phyloP scores from a whole-genome alignment of 1,139 yeast genomes.

The Petasospora fabianii region DNA sequence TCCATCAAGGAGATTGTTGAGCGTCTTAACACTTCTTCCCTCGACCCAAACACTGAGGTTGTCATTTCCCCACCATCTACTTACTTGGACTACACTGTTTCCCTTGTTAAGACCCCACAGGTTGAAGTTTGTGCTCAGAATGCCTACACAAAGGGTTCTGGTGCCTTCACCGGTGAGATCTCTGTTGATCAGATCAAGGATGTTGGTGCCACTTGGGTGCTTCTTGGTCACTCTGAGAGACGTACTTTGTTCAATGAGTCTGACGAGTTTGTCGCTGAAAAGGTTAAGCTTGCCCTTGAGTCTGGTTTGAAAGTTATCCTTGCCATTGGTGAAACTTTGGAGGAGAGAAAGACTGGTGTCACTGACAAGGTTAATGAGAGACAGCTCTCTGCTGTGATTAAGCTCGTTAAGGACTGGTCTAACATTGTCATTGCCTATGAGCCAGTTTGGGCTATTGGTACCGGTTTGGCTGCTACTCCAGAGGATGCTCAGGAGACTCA shows the following conservation, averaged over 20 bases:
- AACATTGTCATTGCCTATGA: slow-evolving; percentile 95
- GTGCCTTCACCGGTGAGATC: slow-evolving; percentile 98
- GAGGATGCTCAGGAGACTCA: slow-evolving; percentile 97
- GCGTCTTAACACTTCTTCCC: slow-evolving; percentile 70
- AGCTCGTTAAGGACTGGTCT: slow-evolving; percentile 84
- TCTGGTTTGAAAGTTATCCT: slow-evolving; percentile 84
- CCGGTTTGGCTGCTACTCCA: slow-evolving; percentile 98
- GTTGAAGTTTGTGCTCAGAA: slow-evolving; percentile 89
- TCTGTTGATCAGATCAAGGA: slow-evolving; percentile 88
- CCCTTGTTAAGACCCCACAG: slow-evolving; percentile 62
- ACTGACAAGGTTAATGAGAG: slow-evolving; percentile 85
- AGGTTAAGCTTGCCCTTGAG: slow-evolving; percentile 91
- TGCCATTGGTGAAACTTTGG: slow-evolving; percentile 96
- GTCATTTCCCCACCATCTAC: slow-evolving; percentile 97
- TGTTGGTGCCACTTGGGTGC: slow-evolving; percentile 90
- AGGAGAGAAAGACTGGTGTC: slow-evolving; percentile 85
- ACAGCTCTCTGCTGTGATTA: slow-evolving; percentile 88
- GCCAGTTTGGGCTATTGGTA: slow-evolving; percentile 99
- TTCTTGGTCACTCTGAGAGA: slow-evolving; percentile 98
- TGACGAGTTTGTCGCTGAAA: slow-evolving; percentile 89
- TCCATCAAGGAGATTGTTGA: slow-evolving; percentile 82
- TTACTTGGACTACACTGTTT: slow-evolving; percentile 75
- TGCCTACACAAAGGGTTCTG: slow-evolving; percentile 79
- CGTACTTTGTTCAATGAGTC: slow-evolving; percentile 89
- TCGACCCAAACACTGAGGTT: slow-evolving; percentile 74